Base-by-base conservation (phyloP, 345 rosid species). In the Stellera chamaejasme region DNA sequence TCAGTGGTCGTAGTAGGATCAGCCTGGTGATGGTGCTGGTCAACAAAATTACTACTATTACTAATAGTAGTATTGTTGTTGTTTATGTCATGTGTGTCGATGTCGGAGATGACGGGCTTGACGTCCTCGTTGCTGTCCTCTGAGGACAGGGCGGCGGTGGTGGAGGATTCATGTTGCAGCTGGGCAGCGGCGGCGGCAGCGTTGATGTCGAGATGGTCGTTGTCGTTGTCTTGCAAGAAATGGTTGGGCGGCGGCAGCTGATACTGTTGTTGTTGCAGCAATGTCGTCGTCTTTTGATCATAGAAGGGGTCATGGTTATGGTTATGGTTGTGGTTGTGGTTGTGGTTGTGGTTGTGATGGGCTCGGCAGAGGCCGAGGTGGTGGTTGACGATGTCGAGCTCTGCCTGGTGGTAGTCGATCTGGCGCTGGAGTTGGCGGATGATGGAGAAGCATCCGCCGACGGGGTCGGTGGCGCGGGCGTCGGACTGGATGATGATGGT, bases 401-500 rank as follows among this genome's bases (percentile, higher is more conserved):
- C 96, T 10, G 82, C 83, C 63, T 77, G 77, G n/a, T 49, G 71
- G 54, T 57, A 82, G 4, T 84, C 89, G 15, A 93, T 87, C 61
- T 89, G 82, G 8, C 75, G 77, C 19, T 89, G 88, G 19, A 87
- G 94, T 14, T 85, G 78, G 15, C 74, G 69, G 4, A 89, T 71
- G 54, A 93, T 81, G 10, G 84, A 50, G 64, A 60, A 83, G 56
- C 99, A 93, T 0, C 99, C 99, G 1, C 84, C 84, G 2, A 93
- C 76, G 0, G 97, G 99, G 48, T 93, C 99, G 13, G 48, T 75
- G 8, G 97, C 97, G 0, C 99, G 85, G 1, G 79, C 92, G 43
- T 93, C 95, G 0, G 99, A 84, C 52, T 93, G 96, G 72, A 75
- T 81, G 28, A 93, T 82, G 56, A 93, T 90, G 50, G 96, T 77